Base-by-base conservation (phyloP, 1,284 basidiomycete genomes). In the Apiotrichum gracile region DNA sequence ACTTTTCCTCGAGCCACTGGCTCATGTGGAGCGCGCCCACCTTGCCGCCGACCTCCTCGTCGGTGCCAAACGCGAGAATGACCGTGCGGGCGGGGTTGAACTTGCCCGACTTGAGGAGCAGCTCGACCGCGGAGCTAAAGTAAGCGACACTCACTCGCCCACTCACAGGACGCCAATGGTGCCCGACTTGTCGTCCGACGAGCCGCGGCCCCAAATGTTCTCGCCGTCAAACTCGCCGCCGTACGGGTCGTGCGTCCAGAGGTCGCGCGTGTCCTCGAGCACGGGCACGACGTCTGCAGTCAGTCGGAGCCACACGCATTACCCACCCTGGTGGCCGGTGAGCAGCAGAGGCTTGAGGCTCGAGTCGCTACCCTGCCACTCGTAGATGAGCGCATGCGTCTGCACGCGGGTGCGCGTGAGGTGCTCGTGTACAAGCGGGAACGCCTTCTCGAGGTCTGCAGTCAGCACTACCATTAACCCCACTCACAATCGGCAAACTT, bases 51-150 rank as follows among this genome's bases (percentile, higher is more conserved):
- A 76, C 68, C 70, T 88, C 86, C 63, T 87, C 86, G 62, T 87
- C 85, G 52, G 82, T 83, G n/a, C 86, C 86, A 47, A 82, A 83
- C 1, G 82, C 80, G 26, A 86, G 74, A 22, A 87, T 76, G 37
- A 87, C 72, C 0, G 78, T 77, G 6, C 83, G 78, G 16, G 76
- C 72, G 0, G 82, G 83, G 34, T 75, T 61, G 62, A 82, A 85
- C 47, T 64, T 61, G 33, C 76, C 68, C 25, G 68, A 70, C 51
- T 79, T 74, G 19, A 85, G 66, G 5, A 85, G 70, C 0, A 78
- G 75, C 64, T 85, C 82, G n/a, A 85, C 60, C 0, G 80, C 76
- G 4, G 76, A 77, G 71, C 64, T 72, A 68, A 62, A n/a, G 16
- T 16, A 19, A 24, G 13, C 9, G 2, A 6, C 5, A 17, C 3